A percentile compares a stretch with the other conserved stretches of the same genome.
Evolutionary conservation across 805 yeast genomes (phyloP).

Genomic region (Saturnispora hagleri): DNA sequence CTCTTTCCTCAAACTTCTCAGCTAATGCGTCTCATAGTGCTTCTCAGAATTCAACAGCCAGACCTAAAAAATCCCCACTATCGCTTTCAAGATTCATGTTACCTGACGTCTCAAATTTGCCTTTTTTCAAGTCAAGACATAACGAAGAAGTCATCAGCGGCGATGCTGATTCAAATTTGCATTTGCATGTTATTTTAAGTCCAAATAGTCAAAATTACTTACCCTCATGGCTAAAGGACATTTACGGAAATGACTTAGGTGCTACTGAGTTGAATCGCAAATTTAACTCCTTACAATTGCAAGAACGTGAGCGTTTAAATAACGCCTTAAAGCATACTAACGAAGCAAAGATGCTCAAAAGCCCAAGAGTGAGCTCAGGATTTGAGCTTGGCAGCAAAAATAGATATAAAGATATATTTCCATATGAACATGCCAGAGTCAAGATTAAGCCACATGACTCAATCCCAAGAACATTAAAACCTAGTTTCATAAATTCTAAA

Average conservation of each 20-base stretch:
- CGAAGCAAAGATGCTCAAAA: constrained; percentile 27
- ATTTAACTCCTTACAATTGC: constrained; percentile 57
- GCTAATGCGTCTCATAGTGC: constrained; percentile 25
- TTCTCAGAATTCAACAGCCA: constrained; percentile 7
- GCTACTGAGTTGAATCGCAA: constrained; percentile 36
- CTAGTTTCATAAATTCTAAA: not conserved
- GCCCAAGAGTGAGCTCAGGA: constrained; percentile 49
- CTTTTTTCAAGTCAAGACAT: constrained; percentile 39
- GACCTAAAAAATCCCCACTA: constrained; percentile 7
- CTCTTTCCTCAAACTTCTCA: constrained; percentile 17
- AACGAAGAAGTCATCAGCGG: constrained; percentile 40
- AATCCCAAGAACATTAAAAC: not conserved
- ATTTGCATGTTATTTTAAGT: constrained; percentile 18
- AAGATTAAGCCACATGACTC: constrained; percentile 31
- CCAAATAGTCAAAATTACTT: constrained; percentile 23
- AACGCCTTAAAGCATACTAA: constrained; percentile 25
- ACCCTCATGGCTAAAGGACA: constrained; percentile 47
- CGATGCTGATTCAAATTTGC: constrained; percentile 22
- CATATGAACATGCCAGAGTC: constrained; percentile 81
- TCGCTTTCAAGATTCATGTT: constrained; percentile 42
- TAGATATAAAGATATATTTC: constrained; percentile 81
- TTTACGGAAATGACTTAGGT: constrained; percentile 30
- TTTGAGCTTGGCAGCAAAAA: constrained; percentile 76
- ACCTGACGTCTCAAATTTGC: constrained; percentile 35
- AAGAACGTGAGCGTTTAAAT: constrained; percentile 61